Percentiles rank a stretch among this genome's conserved stretches.
phyloP scores from a whole-genome alignment of 108 stramenopile genomes.

The Nitzschia sp. region DNA sequence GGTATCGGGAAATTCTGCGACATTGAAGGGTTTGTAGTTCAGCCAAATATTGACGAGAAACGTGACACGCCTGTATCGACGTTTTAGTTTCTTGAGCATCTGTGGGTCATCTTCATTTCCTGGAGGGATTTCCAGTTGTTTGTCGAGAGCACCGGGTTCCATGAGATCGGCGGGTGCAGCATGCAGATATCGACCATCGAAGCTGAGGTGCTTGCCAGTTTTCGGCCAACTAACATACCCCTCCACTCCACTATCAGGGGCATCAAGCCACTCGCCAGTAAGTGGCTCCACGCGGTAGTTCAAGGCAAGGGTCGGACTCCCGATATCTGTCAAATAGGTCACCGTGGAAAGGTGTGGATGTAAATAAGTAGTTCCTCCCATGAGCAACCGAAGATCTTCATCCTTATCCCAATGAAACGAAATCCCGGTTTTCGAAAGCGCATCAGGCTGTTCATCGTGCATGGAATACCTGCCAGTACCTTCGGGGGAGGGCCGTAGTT shows the following conservation, averaged over 20 bases:
- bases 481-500: constrained; percentile 68
- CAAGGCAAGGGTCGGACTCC: constrained; percentile 64
- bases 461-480: constrained; percentile 45
- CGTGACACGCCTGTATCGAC: constrained; percentile 60
- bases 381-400: constrained; percentile 73
- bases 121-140: constrained; percentile 30
- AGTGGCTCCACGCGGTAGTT: constrained; percentile 55
- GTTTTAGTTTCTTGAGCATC: constrained; percentile 8
- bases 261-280: constrained; percentile 57
- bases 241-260: constrained; percentile 9
- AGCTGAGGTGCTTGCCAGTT: constrained; percentile 74
- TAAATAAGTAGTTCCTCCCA: constrained; percentile 65
- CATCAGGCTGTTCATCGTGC: constrained; percentile 32
- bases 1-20: constrained; percentile 65
- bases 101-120: not conserved
- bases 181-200: constrained; percentile 78
- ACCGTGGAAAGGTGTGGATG: constrained; percentile 85
- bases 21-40: constrained; percentile 77
- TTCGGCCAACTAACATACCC: constrained; percentile 69
- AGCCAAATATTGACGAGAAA: constrained; percentile 94
- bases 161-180: constrained; percentile 72
- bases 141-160: constrained; percentile 50
- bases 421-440: constrained; percentile 50
- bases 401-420: constrained; percentile 89
- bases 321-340: constrained; percentile 73